Evolutionary conservation across 495 filamentous ascomycete genomes (phyloP).

Genomic region (Neurospora sp.): DNA sequence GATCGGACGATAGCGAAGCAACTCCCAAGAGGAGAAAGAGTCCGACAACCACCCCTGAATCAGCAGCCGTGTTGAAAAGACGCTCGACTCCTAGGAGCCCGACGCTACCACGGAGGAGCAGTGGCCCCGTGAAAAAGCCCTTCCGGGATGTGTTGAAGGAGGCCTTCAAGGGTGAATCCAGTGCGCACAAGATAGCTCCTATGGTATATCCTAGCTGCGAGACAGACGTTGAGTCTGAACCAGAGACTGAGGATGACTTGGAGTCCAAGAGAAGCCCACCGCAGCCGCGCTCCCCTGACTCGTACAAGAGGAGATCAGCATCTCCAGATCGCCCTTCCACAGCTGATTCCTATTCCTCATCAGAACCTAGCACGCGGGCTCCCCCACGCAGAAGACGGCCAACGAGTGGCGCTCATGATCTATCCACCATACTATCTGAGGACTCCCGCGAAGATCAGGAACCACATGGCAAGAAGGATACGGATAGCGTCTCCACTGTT

Average conservation of each 20-base stretch:
- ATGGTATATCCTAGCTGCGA: slow-evolving; percentile 36
- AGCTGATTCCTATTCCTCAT: slow-evolving; percentile 23
- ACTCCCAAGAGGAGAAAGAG: slow-evolving; percentile 21
- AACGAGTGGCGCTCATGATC: slow-evolving; percentile 51
- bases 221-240: slow-evolving; percentile 22
- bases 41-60: slow-evolving; percentile 12
- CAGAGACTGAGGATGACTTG: slow-evolving; percentile 17
- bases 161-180: slow-evolving; percentile 47
- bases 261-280: slow-evolving; percentile 7
- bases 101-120: slow-evolving; percentile 29
- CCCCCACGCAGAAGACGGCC: slow-evolving; percentile 42
- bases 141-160: slow-evolving; percentile 42
- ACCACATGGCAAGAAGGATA: slow-evolving; percentile 23
- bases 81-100: slow-evolving; percentile 37
- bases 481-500: slow-evolving; percentile 30
- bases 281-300: slow-evolving; percentile 18
- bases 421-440: slow-evolving; percentile 64
- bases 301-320: slow-evolving; percentile 12
- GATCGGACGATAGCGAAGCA: slow-evolving; percentile 16
- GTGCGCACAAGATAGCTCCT: slow-evolving; percentile 28
- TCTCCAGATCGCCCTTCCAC: slow-evolving; percentile 26
- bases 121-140: slow-evolving; percentile 20
- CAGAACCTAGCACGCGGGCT: slow-evolving; percentile 11
- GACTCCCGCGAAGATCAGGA: slow-evolving; percentile 40
- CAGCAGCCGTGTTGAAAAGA: slow-evolving; percentile 30